Conservation (phyloP, 768 basidiomycete genomes). For the Lentinula sp. region DNA sequence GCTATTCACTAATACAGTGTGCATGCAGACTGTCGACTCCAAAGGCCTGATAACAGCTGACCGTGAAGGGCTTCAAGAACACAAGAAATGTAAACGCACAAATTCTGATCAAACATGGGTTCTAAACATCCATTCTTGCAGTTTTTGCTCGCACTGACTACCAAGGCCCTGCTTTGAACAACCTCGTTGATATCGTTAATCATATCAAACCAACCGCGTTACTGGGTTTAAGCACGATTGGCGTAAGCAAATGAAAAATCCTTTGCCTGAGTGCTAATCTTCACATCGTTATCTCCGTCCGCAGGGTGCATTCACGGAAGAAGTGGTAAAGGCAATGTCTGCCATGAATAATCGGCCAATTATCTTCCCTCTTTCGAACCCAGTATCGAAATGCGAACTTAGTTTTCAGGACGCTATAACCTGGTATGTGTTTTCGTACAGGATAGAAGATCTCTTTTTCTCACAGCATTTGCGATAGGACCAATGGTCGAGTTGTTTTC, state of each 20-base stretch:
- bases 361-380: constrained; percentile 80
- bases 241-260: constrained; percentile 20
- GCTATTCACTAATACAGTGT: constrained; percentile 10
- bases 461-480: constrained; percentile 29
- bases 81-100: constrained; percentile 57
- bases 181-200: constrained; percentile 60
- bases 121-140: constrained; percentile 24
- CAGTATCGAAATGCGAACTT: constrained; percentile 53
- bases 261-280: background rate
- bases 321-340: constrained; percentile 59
- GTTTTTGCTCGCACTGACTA: constrained; percentile 73
- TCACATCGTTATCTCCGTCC: background rate
- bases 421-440: constrained; percentile 30
- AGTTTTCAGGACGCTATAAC: constrained; percentile 55
- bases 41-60: constrained; percentile 71
- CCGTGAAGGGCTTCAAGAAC: constrained; percentile 61
- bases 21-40: constrained; percentile 62
- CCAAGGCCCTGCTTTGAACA: constrained; percentile 50
- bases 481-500: constrained; percentile 61
- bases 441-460: background rate
- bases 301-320: constrained; percentile 54
- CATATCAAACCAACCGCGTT: constrained; percentile 74
- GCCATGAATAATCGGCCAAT: constrained; percentile 64
- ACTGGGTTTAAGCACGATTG: constrained; percentile 63
- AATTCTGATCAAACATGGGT: background rate